Evolutionary conservation across 495 filamentous ascomycete genomes (phyloP).

Genomic region (Penicillium robsamsonii): DNA sequence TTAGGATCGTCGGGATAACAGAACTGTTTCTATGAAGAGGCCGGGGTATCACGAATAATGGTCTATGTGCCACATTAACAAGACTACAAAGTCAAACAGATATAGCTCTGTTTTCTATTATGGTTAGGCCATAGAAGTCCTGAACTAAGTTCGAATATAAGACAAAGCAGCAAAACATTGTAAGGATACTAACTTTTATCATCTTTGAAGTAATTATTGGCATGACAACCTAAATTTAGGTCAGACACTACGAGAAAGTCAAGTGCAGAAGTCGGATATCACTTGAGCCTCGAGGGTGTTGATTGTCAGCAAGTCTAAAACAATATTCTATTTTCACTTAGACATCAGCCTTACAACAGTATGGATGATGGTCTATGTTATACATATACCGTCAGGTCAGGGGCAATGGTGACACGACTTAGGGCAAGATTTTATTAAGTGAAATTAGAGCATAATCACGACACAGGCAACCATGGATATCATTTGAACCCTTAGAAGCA

Average conservation of each 20-base stretch:
- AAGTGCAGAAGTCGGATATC: not conserved
- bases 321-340: not conserved
- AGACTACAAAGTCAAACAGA: not conserved
- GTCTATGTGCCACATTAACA: not conserved
- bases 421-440: not conserved
- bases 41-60: constrained; percentile 1
- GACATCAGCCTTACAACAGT: not conserved
- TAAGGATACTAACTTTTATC: not conserved
- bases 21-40: not conserved
- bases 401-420: not conserved
- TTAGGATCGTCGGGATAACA: not conserved
- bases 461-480: not conserved
- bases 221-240: constrained; percentile 7
- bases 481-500: not conserved
- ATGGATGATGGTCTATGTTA: not conserved
- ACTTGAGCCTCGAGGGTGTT: not conserved
- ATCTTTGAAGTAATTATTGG: not conserved
- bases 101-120: not conserved
- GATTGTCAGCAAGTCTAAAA: not conserved
- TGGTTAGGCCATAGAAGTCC: not conserved
- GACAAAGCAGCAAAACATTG: constrained; percentile 3
- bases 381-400: not conserved
- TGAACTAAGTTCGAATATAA: not conserved
- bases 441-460: not conserved
- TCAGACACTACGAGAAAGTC: not conserved